Evolutionary conservation across 108 stramenopile genomes (phyloP).

Genomic region (Seminavis robusta): DNA sequence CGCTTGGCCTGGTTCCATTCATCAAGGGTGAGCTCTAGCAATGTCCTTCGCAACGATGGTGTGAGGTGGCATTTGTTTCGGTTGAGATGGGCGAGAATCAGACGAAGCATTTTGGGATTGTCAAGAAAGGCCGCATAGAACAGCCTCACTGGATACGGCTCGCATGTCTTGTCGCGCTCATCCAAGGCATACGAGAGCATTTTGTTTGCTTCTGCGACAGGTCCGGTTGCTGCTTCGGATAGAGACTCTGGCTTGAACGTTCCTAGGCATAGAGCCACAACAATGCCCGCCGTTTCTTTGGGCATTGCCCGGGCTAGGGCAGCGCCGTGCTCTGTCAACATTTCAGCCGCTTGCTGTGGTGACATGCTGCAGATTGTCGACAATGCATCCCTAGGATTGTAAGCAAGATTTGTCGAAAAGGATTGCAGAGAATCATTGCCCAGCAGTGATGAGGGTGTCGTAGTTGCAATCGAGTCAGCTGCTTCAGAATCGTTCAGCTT

Average conservation of each 20-base stretch:
- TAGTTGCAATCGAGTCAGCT: constrained; percentile 63
- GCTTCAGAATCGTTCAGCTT: constrained; percentile 78
- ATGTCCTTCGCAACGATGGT: constrained; percentile 65
- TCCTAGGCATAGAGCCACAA: constrained; percentile 81
- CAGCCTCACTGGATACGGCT: constrained; percentile 73
- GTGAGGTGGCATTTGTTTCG: constrained; percentile 69
- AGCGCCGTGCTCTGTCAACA: constrained; percentile 63
- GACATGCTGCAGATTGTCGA: constrained; percentile 77
- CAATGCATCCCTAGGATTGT: constrained; percentile 73
- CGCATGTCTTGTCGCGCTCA: constrained; percentile 28
- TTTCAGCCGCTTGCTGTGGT: constrained; percentile 72
- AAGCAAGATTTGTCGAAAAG: constrained; percentile 45
- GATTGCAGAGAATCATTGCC: constrained; percentile 49
- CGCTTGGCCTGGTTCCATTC: constrained; percentile 83
- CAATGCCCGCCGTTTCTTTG: constrained; percentile 79
- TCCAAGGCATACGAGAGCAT: constrained; percentile 26
- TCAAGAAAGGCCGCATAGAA: constrained; percentile 82
- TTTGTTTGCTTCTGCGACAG: constrained; percentile 29
- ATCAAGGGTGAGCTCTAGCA: constrained; percentile 77
- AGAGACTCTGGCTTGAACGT: constrained; percentile 60
- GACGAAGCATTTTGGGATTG: constrained; percentile 73
- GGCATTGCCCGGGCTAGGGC: constrained; percentile 67
- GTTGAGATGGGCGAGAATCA: constrained; percentile 80
- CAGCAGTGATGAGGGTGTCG: constrained; percentile 34
- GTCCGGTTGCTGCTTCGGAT: constrained; percentile 47